phyloP scores from a whole-genome alignment of 306 rosid genomes.

The Cucumis melo region DNA sequence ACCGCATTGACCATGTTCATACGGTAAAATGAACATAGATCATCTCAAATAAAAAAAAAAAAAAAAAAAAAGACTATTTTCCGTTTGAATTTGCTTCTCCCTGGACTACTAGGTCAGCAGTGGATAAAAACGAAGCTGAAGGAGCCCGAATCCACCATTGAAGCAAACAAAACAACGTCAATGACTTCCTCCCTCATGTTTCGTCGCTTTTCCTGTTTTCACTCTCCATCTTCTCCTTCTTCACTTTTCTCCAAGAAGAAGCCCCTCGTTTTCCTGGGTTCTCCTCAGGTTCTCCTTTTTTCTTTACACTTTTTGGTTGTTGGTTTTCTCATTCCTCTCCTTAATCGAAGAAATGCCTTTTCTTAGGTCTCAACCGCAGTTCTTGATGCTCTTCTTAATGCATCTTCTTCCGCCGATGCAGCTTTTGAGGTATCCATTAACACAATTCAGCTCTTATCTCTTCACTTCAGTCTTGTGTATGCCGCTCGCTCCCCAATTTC shows the following conservation, averaged over 20 bases:
- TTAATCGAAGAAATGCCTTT: background rate
- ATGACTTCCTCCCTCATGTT: slow-evolving; percentile 35
- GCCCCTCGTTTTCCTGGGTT: slow-evolving; percentile 64
- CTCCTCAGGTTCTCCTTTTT: slow-evolving; percentile 44
- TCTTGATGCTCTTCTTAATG: slow-evolving; percentile 60
- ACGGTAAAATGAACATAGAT: too few species aligned
- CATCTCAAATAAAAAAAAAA: too few species aligned
- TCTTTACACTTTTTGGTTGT: background rate
- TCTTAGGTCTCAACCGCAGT: slow-evolving; percentile 54
- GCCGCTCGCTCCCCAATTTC: too few species aligned
- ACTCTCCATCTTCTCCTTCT: slow-evolving; percentile 21
- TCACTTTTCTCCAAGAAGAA: slow-evolving; percentile 30
- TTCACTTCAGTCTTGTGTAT: too few species aligned
- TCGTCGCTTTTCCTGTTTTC: slow-evolving; percentile 53
- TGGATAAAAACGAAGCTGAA: background rate
- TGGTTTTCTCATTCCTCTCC: background rate
- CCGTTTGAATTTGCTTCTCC: background rate
- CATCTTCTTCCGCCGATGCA: slow-evolving; percentile 46
- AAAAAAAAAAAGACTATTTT: too few species aligned
- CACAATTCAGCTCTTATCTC: background rate
- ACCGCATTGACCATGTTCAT: too few species aligned
- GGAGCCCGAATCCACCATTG: background rate
- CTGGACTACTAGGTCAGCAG: background rate
- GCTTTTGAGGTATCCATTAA: slow-evolving; percentile 30
- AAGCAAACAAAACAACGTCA: background rate